Percentiles rank a stretch among this genome's conserved stretches.
phyloP scores from a whole-genome alignment of 352 stramenopile species.

The Pythium sp. region DNA sequence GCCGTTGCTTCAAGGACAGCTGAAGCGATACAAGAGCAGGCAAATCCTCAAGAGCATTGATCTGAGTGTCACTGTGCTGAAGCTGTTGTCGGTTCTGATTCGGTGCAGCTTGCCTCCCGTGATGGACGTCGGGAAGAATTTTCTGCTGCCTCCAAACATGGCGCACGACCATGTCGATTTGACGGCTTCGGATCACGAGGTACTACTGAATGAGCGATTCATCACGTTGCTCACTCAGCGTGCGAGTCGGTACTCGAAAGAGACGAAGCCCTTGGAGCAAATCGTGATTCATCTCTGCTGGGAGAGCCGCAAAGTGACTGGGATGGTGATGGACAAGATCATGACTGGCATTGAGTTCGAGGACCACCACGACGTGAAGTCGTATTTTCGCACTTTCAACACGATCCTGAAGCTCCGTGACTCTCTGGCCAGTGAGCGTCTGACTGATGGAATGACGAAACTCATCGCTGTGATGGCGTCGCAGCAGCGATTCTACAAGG shows the following conservation, averaged over 20 bases:
- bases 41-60: slow-evolving; percentile 82
- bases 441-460: slow-evolving; percentile 69
- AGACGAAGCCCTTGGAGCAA: slow-evolving; percentile 78
- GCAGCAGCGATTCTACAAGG: slow-evolving; percentile 86
- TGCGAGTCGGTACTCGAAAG: slow-evolving; percentile 67
- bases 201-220: slow-evolving; percentile 75
- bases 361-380: slow-evolving; percentile 85
- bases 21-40: slow-evolving; percentile 66
- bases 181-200: slow-evolving; percentile 49
- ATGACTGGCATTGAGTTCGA: slow-evolving; percentile 73
- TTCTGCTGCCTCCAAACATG: slow-evolving; percentile 59
- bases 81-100: slow-evolving; percentile 71
- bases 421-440: slow-evolving; percentile 52
- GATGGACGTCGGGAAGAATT: slow-evolving; percentile 51
- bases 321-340: slow-evolving; percentile 59
- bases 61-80: slow-evolving; percentile 63
- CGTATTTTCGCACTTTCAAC: slow-evolving; percentile 87
- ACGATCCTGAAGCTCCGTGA: slow-evolving; percentile 78
- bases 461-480: slow-evolving; percentile 78
- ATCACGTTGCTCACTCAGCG: slow-evolving; percentile 73
- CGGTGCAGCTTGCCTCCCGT: slow-evolving; percentile 65
- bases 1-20: slow-evolving; percentile 55
- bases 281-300: slow-evolving; percentile 78
- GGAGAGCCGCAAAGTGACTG: slow-evolving; percentile 64
- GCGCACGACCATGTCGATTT: slow-evolving; percentile 69